Evolutionary conservation across 2,329 filamentous ascomycete species (phyloP), one percentile per base, ranked within the genome.

Genomic region (Mariannaea sp.): DNA sequence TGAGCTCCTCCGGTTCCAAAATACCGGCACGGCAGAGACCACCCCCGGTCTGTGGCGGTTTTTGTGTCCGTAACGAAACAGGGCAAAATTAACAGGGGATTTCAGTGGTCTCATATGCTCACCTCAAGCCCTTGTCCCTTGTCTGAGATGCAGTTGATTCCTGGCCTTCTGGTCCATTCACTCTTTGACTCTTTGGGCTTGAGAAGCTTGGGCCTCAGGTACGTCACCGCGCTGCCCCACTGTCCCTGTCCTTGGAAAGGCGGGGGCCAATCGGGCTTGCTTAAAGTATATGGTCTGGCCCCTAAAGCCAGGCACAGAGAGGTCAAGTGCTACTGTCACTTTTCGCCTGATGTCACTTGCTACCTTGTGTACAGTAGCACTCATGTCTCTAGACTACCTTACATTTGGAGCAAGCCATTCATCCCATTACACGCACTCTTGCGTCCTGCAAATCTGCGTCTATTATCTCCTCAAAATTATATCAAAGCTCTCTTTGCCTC

Each of bases 401-500:
- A 27, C 30, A 16, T 43, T 38, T 30, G 27, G 27, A 29, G 14
- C 9, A 32, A 35, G 9, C 36, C 6, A 24, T 24, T 41, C 20
- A 0, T 27, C 39, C 16, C 35, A 9, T 38, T 39, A 26, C 20
- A 14, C 14, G n/a, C 40, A 35, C 16, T 22, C 16, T 33, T 32
- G n/a, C 43, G 13, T 20, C 49, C 44, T 56, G 32, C 40, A 17
- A 27, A 14, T 50, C 63, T 29, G 45, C 39, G 30, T n/a, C 35
- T 19, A 7, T 20, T 20, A 10, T 22, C 12, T 38, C 35, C 19
- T 38, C 35, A 9, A 19, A 22, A 22, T 39, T 17, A 13, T 32
- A 52, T 46, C 36, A 42, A 40, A 39, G 55, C 35, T 26, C 42
- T 53, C 48, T 47, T 53, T 49, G 41, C 39, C 53, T 46, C 38